Evolutionary conservation across 1,284 basidiomycete species (phyloP).

Genomic region (Uromyces viciae-fabae): DNA sequence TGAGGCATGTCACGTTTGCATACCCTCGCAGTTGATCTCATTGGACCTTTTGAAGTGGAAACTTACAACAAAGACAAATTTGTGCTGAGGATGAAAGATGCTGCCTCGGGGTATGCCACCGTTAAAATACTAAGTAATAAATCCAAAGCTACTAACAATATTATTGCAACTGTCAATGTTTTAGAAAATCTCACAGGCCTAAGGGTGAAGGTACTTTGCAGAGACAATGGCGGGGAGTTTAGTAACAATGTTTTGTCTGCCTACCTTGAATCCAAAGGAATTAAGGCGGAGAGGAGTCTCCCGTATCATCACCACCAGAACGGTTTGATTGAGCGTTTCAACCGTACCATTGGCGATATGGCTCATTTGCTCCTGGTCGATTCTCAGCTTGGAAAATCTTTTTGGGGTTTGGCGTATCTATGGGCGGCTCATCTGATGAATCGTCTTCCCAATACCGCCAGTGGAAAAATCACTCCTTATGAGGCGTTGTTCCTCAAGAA

Average conservation of each 20-base stretch:
- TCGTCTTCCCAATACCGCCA: background rate
- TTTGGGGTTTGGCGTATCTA: slow-evolving; percentile 22
- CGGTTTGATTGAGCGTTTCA: background rate
- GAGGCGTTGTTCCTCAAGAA: background rate
- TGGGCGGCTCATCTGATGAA: background rate
- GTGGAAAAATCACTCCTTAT: background rate
- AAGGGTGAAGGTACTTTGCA: background rate
- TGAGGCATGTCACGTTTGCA: too few species aligned
- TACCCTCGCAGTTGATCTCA: background rate
- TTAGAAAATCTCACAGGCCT: background rate
- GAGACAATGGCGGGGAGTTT: slow-evolving; percentile 17
- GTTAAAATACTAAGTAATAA: background rate
- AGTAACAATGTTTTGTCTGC: background rate
- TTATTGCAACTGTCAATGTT: background rate
- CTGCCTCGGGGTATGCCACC: background rate
- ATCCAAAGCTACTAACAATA: background rate
- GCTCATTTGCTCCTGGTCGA: background rate
- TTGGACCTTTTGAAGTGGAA: slow-evolving; percentile 22
- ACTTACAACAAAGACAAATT: background rate
- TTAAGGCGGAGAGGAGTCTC: background rate
- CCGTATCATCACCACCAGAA: slow-evolving; percentile 23
- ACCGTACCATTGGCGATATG: slow-evolving; percentile 13
- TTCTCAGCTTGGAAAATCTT: background rate
- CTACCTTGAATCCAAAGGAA: background rate
- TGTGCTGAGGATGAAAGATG: background rate